Evolutionary conservation across 805 yeast genomes (phyloP).

Genomic region (Maudiozyma turicensis): DNA sequence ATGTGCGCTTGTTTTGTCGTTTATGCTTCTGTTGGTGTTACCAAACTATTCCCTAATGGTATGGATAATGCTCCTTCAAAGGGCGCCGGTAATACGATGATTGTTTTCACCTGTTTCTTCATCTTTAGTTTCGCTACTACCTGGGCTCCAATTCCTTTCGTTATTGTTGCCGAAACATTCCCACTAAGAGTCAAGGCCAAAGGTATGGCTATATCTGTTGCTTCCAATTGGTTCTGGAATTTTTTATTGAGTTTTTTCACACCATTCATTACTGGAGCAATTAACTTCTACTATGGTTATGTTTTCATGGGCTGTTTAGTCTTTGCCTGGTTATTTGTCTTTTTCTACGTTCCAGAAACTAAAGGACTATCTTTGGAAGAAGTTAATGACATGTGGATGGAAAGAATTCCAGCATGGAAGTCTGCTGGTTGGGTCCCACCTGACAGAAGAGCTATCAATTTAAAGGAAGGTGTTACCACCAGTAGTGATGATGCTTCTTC

Average conservation of each 20-base stretch:
- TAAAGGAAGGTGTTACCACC: constrained; percentile 18
- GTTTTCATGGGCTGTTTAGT: constrained; percentile 48
- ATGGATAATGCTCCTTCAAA: constrained; percentile 35
- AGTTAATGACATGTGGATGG: constrained; percentile 52
- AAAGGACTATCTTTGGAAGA: constrained; percentile 73
- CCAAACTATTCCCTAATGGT: constrained; percentile 32
- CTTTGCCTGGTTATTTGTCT: constrained; percentile 49
- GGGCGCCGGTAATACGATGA: constrained; percentile 61
- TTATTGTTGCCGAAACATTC: constrained; percentile 58
- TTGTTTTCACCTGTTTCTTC: constrained; percentile 58
- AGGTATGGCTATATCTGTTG: constrained; percentile 50
- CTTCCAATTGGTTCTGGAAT: constrained; percentile 60
- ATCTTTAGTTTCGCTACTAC: constrained; percentile 66
- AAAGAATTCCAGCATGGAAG: constrained; percentile 33
- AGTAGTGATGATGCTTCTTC: constrained; percentile 21
- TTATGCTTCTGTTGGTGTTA: constrained; percentile 57
- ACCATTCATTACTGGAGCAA: constrained; percentile 54
- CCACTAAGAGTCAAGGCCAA: constrained; percentile 60
- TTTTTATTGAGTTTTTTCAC: constrained; percentile 60
- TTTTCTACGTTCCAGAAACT: constrained; percentile 64
- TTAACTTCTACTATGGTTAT: constrained; percentile 64
- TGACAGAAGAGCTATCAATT: constrained; percentile 22
- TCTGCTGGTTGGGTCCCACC: constrained; percentile 45
- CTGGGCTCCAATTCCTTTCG: constrained; percentile 66
- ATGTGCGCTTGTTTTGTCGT: constrained; percentile 38